phyloP scores from a whole-genome alignment of 148 eudicot species.

The Nepenthes gracilis region DNA sequence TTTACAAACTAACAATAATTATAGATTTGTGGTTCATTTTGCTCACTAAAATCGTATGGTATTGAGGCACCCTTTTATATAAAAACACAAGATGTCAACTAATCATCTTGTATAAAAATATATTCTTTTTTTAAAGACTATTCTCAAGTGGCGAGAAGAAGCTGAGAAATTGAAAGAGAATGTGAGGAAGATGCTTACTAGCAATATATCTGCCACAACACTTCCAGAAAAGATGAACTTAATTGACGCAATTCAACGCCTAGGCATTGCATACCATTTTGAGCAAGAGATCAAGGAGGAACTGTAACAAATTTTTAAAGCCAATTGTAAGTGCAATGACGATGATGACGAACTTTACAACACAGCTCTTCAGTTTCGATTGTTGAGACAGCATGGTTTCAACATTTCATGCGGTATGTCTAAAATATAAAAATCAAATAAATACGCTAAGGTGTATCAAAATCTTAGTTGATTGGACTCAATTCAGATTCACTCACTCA shows the following conservation, averaged over 20 bases:
- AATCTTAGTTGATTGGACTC: not conserved
- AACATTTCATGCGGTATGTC: slow-evolving; percentile 3
- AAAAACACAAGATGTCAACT: no score
- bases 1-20: no score
- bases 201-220: not conserved
- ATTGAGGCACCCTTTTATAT: no score
- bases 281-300: slow-evolving; percentile 12
- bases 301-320: not conserved
- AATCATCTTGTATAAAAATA: no score
- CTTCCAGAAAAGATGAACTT: not conserved
- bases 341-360: slow-evolving; percentile 8
- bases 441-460: not conserved
- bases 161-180: slow-evolving; percentile 9
- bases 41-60: no score
- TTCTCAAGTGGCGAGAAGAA: not conserved
- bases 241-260: slow-evolving; percentile 11
- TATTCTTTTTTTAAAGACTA: no score
- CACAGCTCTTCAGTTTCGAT: slow-evolving; percentile 13
- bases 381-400: slow-evolving; percentile 12
- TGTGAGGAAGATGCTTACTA: slow-evolving; percentile 4
- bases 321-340: not conserved
- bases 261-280: slow-evolving; percentile 19
- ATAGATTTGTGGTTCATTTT: no score
- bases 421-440: no score
- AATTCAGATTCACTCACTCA: not conserved